Percentiles rank a stretch among this genome's conserved stretches.
Conservation (phyloP, 2,329 filamentous ascomycete genomes). For the Aspergillus hiratsukae region DNA sequence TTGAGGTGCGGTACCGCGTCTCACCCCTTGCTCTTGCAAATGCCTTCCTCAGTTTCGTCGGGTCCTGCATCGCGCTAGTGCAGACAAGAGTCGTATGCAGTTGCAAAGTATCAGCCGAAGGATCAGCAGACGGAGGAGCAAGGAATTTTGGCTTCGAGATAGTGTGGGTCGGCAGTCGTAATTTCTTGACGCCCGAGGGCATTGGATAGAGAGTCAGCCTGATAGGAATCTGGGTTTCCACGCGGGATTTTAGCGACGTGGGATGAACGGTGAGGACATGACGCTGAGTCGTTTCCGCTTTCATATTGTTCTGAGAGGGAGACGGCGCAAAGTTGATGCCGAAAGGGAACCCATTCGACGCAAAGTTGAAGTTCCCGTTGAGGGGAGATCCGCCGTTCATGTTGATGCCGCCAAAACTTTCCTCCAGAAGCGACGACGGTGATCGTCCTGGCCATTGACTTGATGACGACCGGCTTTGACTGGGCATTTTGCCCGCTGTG, state of each 20-base stretch:
- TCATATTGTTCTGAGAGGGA: conserved; percentile 21
- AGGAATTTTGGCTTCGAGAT: conserved; percentile 93
- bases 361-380: conserved; percentile 36
- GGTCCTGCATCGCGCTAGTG: conserved; percentile 82
- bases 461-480: conserved; percentile 29
- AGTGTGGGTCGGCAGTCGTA: conserved; percentile 83
- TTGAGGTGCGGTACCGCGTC: conserved; percentile 32
- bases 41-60: conserved; percentile 62
- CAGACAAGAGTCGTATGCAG: conserved; percentile 80
- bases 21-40: conserved; percentile 53
- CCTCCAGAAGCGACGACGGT: conserved; percentile 41
- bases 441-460: conserved; percentile 40
- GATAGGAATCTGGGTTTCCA: conserved; percentile 94
- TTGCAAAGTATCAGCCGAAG: conserved; percentile 70
- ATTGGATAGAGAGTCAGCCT: conserved; percentile 72
- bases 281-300: conserved; percentile 30
- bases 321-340: conserved; percentile 34
- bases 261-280: conserved; percentile 58
- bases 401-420: conserved; percentile 43
- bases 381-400: conserved; percentile 43
- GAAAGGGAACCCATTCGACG: conserved; percentile 30
- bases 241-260: conserved; percentile 76
- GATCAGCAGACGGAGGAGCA: conserved; percentile 64
- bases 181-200: conserved; percentile 68
- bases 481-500: conserved; percentile 24